These are phyloP conservation scores for Ustulina deusta DNA, from an alignment of 2,329 filamentous ascomycete genomes.

Conservation along the genomic window DNA sequence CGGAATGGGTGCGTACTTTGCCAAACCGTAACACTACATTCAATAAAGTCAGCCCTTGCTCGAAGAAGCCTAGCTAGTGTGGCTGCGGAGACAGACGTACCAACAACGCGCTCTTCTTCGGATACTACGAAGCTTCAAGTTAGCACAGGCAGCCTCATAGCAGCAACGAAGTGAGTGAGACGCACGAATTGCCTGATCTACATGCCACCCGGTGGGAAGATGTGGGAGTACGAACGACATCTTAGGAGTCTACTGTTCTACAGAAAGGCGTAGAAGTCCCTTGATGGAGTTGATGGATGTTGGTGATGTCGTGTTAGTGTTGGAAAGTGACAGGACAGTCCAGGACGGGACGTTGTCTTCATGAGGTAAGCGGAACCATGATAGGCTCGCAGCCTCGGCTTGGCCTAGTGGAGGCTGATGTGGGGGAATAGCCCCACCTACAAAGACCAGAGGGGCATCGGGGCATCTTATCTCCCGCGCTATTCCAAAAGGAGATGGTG, in stretches of 20 bases:
- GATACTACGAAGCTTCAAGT: constrained; percentile 52
- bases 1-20: constrained; percentile 25
- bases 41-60: not conserved
- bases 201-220: constrained; percentile 93
- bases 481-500: constrained; percentile 34
- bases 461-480: constrained; percentile 29
- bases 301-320: constrained; percentile 5
- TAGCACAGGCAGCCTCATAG: constrained; percentile 16
- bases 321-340: not conserved
- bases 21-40: constrained; percentile 35
- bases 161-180: not conserved
- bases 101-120: constrained; percentile 90
- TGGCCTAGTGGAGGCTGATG: not conserved
- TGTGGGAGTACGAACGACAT: constrained; percentile 93
- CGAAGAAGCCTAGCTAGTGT: not conserved
- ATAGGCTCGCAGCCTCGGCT: not conserved
- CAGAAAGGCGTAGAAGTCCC: not conserved
- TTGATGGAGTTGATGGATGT: not conserved
- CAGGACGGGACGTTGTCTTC: constrained; percentile 5
- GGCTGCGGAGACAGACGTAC: constrained; percentile 20
- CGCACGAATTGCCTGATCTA: constrained; percentile 87
- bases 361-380: constrained; percentile 17
- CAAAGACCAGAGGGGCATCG: constrained; percentile 15
- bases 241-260: not conserved
- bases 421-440: constrained; percentile 3